phyloP scores from a whole-genome alignment of 1,284 basidiomycete species.

The Trichosporon coremiiforme region DNA sequence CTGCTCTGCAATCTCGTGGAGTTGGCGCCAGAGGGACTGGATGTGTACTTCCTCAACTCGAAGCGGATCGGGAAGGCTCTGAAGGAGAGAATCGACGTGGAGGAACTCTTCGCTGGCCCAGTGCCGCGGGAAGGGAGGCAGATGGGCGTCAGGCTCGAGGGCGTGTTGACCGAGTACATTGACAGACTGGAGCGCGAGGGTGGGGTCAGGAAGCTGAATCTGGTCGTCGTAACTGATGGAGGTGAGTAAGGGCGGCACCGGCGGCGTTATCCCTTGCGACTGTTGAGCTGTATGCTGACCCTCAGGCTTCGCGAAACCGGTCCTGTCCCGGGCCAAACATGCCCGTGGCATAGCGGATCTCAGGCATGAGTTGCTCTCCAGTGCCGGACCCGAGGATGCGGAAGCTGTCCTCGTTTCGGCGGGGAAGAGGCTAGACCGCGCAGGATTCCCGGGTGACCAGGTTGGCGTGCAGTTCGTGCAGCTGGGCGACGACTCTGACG shows the following conservation, averaged over 20 bases:
- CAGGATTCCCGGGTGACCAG: slow-evolving; percentile 54
- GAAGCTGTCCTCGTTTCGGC: slow-evolving; percentile 43
- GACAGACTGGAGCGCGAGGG: slow-evolving; percentile 40
- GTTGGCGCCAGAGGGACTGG: slow-evolving; percentile 50
- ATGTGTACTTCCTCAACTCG: slow-evolving; percentile 55
- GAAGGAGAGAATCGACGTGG: slow-evolving; percentile 46
- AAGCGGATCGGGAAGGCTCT: slow-evolving; percentile 47
- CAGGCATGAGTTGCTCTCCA: slow-evolving; percentile 28
- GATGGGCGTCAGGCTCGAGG: slow-evolving; percentile 46
- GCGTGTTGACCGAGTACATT: slow-evolving; percentile 53
- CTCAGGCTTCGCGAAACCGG: slow-evolving; percentile 40
- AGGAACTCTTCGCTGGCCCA: slow-evolving; percentile 51
- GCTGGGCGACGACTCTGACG: slow-evolving; percentile 50
- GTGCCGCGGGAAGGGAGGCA: slow-evolving; percentile 50
- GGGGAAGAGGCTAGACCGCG: slow-evolving; percentile 52
- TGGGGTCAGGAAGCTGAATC: slow-evolving; percentile 39
- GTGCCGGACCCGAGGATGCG: slow-evolving; percentile 47
- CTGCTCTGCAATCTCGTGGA: slow-evolving; percentile 51
- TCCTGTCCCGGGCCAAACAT: slow-evolving; percentile 30
- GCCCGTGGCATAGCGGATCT: slow-evolving; percentile 20
- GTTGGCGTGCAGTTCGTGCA: slow-evolving; percentile 57
- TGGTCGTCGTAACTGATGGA: slow-evolving; percentile 52
- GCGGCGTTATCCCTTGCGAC: neutral
- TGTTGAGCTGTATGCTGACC: slow-evolving; percentile 17
- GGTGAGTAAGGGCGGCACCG: slow-evolving; percentile 22